phyloP scores from a whole-genome alignment of 2,329 filamentous ascomycete species.

The Calonectria pauciramosa region DNA sequence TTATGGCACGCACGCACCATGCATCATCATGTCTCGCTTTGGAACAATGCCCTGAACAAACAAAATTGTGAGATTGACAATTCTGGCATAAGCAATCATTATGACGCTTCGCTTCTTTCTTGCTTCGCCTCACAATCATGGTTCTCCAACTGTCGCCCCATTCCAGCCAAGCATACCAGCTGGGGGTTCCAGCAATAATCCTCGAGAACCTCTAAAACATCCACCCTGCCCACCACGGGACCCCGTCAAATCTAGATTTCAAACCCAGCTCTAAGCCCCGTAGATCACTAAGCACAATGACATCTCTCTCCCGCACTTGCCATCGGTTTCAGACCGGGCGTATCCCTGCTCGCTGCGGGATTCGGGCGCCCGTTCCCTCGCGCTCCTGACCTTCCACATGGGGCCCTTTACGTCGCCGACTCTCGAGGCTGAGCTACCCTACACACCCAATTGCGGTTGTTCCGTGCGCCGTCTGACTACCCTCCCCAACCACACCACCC shows the following conservation, averaged over 20 bases:
- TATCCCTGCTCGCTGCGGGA: background rate
- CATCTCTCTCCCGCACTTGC: background rate
- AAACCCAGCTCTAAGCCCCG: background rate
- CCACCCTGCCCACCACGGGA: background rate
- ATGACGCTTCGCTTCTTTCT: background rate
- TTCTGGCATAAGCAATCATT: background rate
- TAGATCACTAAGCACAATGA: background rate
- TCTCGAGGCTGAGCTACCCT: constrained; percentile 13
- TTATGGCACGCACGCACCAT: background rate
- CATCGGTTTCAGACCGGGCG: background rate
- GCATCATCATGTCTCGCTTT: background rate
- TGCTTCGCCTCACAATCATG: background rate
- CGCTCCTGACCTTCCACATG: background rate
- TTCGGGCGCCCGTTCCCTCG: background rate
- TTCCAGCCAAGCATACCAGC: constrained; percentile 5
- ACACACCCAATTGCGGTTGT: background rate
- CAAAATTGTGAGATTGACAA: background rate
- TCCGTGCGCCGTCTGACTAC: background rate
- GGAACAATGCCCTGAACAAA: background rate
- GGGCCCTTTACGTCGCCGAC: background rate
- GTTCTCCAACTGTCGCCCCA: constrained; percentile 3
- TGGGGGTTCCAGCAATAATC: background rate
- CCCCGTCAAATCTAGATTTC: background rate
- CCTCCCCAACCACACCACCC: background rate
- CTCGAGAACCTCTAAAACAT: background rate